Conservation (phyloP, 1,284 basidiomycete species). For the Ustilago bromivora region DNA sequence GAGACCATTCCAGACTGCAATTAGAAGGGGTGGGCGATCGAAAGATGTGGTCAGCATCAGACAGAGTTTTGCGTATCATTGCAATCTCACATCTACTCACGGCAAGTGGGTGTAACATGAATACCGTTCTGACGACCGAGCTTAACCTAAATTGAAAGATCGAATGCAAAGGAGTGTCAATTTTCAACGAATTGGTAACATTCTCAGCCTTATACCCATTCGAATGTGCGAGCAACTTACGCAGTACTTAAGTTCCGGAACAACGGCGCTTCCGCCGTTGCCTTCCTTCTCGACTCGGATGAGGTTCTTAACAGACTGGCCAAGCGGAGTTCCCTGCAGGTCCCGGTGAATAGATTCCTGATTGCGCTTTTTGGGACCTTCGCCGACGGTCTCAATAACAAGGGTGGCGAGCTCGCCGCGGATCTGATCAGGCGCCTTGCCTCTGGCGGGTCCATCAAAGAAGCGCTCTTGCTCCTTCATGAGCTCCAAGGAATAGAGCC, state of each 20-base stretch:
- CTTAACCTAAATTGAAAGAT: conserved; percentile 72
- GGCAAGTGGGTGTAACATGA: conserved; percentile 88
- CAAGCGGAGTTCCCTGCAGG: conserved; percentile 68
- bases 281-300: conserved; percentile 76
- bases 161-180: conserved; percentile 68
- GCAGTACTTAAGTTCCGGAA: conserved; percentile 86
- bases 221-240: conserved; percentile 20
- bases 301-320: conserved; percentile 74
- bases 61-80: background rate
- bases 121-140: conserved; percentile 89
- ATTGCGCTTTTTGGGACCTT: conserved; percentile 68
- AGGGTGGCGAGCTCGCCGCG: conserved; percentile 78
- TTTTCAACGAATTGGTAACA: background rate
- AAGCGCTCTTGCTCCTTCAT: conserved; percentile 82
- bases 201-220: too few relatives aligned
- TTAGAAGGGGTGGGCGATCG: background rate
- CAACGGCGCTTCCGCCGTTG: conserved; percentile 82
- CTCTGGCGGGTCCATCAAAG: conserved; percentile 82
- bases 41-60: background rate
- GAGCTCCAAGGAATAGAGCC: conserved; percentile 73
- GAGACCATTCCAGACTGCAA: conserved; percentile 74
- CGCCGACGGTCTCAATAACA: conserved; percentile 74
- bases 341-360: conserved; percentile 70
- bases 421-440: conserved; percentile 79
- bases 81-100: conserved; percentile 26